A percentile compares a stretch with the other conserved stretches of the same genome.
phyloP scores from a whole-genome alignment of 768 basidiomycete genomes.

The Boletus fagicola region DNA sequence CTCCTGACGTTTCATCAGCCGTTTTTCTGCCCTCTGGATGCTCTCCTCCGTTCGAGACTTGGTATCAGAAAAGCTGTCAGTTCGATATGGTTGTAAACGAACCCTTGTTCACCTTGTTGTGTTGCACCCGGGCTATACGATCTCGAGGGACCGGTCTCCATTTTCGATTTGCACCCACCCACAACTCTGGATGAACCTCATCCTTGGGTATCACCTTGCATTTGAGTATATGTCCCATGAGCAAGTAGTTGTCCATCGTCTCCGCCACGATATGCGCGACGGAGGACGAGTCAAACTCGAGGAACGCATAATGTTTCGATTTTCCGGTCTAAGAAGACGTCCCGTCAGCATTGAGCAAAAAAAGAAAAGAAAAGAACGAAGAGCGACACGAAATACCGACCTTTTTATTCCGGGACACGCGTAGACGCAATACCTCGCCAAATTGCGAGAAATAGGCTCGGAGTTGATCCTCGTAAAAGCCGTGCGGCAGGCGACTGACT shows the following conservation, averaged over 20 bases:
- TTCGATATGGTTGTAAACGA: not conserved
- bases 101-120: constrained; percentile 68
- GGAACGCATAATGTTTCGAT: constrained; percentile 96
- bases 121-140: constrained; percentile 64
- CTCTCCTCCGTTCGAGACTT: constrained; percentile 75
- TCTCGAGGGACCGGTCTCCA: constrained; percentile 77
- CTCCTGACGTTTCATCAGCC: constrained; percentile 74
- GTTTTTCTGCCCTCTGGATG: constrained; percentile 58
- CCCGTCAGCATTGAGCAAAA: not conserved
- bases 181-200: constrained; percentile 87
- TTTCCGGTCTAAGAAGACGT: constrained; percentile 67
- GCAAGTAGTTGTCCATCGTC: constrained; percentile 98
- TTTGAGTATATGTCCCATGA: constrained; percentile 89
- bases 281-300: constrained; percentile 86
- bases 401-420: constrained; percentile 93
- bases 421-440: constrained; percentile 81
- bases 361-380: not conserved
- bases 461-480: constrained; percentile 96
- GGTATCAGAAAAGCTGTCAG: constrained; percentile 8
- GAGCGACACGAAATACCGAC: constrained; percentile 35
- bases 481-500: constrained; percentile 91
- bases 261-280: constrained; percentile 96
- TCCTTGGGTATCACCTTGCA: constrained; percentile 91
- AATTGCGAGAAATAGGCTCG: constrained; percentile 94
- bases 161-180: constrained; percentile 96